Evolutionary conservation across 768 basidiomycete species (phyloP), one percentile per base, ranked within the genome.

Genomic region (Boletus subparvulus): DNA sequence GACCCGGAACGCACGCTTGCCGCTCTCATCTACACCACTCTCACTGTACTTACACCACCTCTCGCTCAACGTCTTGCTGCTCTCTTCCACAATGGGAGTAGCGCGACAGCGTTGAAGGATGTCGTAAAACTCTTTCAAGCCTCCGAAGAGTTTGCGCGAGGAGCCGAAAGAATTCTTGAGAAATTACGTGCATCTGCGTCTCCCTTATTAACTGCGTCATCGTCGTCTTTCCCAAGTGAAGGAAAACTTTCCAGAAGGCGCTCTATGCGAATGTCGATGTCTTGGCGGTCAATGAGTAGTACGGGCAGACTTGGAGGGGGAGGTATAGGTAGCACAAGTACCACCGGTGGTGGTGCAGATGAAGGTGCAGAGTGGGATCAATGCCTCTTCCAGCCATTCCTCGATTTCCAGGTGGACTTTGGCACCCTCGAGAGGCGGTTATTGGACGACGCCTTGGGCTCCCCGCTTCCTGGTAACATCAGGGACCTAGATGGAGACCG

Each of bases 311-410:
- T 60, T 40, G 54, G 63, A 48, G 60, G 50, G 9, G 55, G 47
- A 55, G 40, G 54, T 13, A 45, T 58, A 40, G 60, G 60, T 11
- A 54, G 40, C 30, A 47, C 64, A 11, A 48, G 53, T n/a, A 30
- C 47, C 6, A n/a, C 33, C 4, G 17, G 43, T 12, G n/a, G 46
- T 13, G 24, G 60, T 43, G 41, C 50, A 47, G 69, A 62, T n/a
- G 62, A 70, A 41, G 69, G 61, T 14, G 55, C 47, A 61, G 86
- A 87, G 55, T 98, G 97, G 97, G 94, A 98, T 65, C 87, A 87
- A 53, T 87, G 89, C 49, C 76, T 99, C 16, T 97, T 94, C 69
- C 94, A 95, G 68, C 93, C 96, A 3, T 98, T 98, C 75, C 79
- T 96, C 26, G 91, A 95, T 64, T 88, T 88, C 59, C 96, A 98